A percentile compares a stretch with the other conserved stretches of the same genome.
Conservation (phyloP, 305 asterid species). For the Andrographis paniculata region DNA sequence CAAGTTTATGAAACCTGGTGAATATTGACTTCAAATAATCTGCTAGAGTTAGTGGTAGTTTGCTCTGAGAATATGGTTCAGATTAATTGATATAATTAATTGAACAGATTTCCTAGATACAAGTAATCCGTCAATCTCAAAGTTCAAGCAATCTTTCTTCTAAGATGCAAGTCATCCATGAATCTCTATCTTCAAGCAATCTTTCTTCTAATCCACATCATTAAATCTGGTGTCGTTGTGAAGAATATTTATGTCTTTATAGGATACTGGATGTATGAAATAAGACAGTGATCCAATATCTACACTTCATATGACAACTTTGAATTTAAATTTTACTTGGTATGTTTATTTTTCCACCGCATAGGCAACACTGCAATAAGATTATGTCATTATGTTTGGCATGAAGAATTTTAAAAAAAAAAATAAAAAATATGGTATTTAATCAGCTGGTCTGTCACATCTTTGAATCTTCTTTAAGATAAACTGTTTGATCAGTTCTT, state of each 20-base stretch:
- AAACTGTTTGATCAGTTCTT: slow-evolving; percentile 4
- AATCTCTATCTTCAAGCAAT: no score
- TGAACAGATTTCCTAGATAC: no score
- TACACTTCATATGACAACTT: background rate
- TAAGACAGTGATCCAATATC: background rate
- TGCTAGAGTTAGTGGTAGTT: no score
- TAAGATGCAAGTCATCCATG: no score
- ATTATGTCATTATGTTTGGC: background rate
- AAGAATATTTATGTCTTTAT: background rate
- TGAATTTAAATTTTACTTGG: background rate
- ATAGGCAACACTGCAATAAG: background rate
- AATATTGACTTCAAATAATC: no score
- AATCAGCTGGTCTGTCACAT: background rate
- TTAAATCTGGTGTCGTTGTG: no score
- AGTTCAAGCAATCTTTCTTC: no score
- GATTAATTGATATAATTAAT: no score
- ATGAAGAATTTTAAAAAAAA: background rate
- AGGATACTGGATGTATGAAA: no score
- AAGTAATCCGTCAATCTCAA: no score
- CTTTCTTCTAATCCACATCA: no score
- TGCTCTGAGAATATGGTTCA: no score
- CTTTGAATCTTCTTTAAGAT: background rate
- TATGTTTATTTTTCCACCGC: slow-evolving; percentile 2
- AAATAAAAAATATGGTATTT: background rate
- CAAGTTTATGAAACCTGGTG: slow-evolving; percentile 15